phyloP scores from a whole-genome alignment of 2,329 filamentous ascomycete genomes.

The Cladosporium cucumerinum region DNA sequence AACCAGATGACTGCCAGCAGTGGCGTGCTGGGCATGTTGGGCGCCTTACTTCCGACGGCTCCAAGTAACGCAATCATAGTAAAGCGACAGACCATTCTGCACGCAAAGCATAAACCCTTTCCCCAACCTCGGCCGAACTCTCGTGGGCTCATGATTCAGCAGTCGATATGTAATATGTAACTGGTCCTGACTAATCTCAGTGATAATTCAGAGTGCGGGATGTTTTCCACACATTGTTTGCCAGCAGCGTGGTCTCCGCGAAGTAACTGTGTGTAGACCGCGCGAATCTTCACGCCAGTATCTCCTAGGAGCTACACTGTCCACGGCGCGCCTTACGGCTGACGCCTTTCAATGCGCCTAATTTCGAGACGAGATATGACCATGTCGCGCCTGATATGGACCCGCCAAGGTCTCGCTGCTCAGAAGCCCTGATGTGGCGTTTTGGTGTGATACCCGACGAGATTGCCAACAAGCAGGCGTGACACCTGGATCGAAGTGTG shows the following conservation, averaged over 20 bases:
- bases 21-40: not conserved
- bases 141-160: not conserved
- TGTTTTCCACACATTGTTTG: not conserved
- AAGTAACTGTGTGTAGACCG: not conserved
- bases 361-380: not conserved
- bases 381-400: not conserved
- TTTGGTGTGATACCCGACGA: not conserved
- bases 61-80: not conserved
- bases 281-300: not conserved
- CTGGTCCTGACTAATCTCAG: not conserved
- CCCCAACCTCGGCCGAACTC: not conserved
- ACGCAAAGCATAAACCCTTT: not conserved
- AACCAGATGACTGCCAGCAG: not conserved
- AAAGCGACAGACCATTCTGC: not conserved
- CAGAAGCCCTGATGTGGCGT: not conserved
- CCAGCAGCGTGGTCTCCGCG: not conserved
- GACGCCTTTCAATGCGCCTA: not conserved
- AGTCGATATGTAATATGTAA: not conserved
- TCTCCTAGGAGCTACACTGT: not conserved
- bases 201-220: not conserved
- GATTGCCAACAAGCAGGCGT: not conserved
- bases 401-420: not conserved
- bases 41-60: not conserved
- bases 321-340: not conserved
- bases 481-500: not conserved